Percentiles rank a stretch among this genome's conserved stretches.
Evolutionary conservation across 805 yeast species (phyloP).

Genomic region (Spathaspora sp.): DNA sequence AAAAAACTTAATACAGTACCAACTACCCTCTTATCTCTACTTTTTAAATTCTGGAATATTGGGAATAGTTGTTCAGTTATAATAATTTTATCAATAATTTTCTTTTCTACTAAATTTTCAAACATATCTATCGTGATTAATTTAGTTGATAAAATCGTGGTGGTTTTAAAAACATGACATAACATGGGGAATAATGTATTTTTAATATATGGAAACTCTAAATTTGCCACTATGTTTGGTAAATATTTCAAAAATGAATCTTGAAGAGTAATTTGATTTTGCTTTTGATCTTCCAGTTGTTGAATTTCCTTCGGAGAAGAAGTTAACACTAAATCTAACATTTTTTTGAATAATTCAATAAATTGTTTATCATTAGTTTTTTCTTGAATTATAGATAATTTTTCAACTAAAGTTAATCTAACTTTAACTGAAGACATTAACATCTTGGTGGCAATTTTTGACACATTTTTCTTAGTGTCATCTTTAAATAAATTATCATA

Average conservation of each 20-base stretch:
- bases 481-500: slow-evolving; percentile 41
- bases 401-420: slow-evolving; percentile 35
- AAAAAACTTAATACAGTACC: slow-evolving; percentile 45
- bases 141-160: slow-evolving; percentile 80
- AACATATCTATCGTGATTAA: slow-evolving; percentile 62
- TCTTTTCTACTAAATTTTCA: slow-evolving; percentile 50
- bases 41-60: slow-evolving; percentile 67
- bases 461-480: slow-evolving; percentile 17
- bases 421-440: slow-evolving; percentile 28
- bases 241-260: slow-evolving; percentile 48
- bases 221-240: slow-evolving; percentile 37
- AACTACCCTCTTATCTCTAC: slow-evolving; percentile 67
- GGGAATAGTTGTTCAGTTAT: slow-evolving; percentile 82
- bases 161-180: slow-evolving; percentile 71
- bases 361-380: slow-evolving; percentile 55
- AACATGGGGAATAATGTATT: slow-evolving; percentile 72
- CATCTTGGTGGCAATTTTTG: slow-evolving; percentile 20
- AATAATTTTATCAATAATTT: slow-evolving; percentile 65
- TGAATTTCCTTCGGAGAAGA: slow-evolving; percentile 16
- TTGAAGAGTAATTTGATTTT: slow-evolving; percentile 41
- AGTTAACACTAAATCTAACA: slow-evolving; percentile 33
- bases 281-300: slow-evolving; percentile 18
- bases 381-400: slow-evolving; percentile 43
- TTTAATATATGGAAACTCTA: slow-evolving; percentile 70
- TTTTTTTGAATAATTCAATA: slow-evolving; percentile 42